phyloP scores from a whole-genome alignment of 208 protist genomes.

The Leishmania guyanensis region DNA sequence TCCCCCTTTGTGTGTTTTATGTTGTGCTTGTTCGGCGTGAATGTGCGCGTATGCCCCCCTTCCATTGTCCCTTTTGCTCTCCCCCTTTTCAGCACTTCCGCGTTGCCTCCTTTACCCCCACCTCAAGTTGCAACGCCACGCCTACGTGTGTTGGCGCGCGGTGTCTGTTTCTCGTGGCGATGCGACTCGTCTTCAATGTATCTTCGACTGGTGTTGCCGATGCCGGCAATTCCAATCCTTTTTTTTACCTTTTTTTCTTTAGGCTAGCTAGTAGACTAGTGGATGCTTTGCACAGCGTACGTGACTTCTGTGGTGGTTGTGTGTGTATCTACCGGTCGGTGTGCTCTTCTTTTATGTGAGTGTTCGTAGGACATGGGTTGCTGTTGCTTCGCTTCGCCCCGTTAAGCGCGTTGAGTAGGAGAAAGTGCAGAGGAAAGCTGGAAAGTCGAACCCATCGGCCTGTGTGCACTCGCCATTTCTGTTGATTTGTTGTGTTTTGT shows the following conservation, averaged over 20 bases:
- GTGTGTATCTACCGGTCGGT: background rate
- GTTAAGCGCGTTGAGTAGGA: background rate
- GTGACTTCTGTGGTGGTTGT: background rate
- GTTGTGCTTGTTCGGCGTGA: background rate
- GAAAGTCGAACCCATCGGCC: background rate
- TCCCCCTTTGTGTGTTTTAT: background rate
- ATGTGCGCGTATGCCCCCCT: background rate
- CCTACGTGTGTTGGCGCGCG: background rate
- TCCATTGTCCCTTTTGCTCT: background rate
- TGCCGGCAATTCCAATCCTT: background rate
- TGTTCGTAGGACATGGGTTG: background rate
- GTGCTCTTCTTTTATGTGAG: background rate
- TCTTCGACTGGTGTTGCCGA: background rate
- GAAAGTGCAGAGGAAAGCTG: background rate
- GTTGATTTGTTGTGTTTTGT: constrained; percentile 7
- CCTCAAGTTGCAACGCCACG: background rate
- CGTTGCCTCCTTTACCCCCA: background rate
- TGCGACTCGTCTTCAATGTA: background rate
- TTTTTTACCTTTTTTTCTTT: background rate
- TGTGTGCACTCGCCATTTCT: background rate
- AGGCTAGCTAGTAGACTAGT: background rate
- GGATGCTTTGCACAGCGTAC: background rate
- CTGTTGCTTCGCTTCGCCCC: constrained; percentile 3
- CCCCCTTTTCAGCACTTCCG: background rate
- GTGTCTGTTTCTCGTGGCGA: background rate